These are phyloP conservation scores for Trichoderma oligosporum DNA, from an alignment of 2,329 filamentous ascomycete species.

Conservation along the genomic window DNA sequence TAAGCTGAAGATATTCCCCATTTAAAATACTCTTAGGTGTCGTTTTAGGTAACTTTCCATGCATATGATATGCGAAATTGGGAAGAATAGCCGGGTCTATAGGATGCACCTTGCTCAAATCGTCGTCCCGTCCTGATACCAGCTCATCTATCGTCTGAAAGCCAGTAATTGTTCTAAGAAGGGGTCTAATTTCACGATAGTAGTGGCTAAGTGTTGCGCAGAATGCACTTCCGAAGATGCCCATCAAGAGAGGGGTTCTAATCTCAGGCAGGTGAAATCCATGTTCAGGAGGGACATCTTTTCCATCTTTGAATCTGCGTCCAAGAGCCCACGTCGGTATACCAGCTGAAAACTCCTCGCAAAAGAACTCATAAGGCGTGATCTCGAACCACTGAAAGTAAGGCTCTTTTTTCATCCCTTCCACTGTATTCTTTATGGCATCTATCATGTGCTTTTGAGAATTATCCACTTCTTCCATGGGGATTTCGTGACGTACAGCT, in stretches of 20 bases:
- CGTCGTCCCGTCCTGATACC: conserved; percentile 76
- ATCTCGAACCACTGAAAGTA: conserved; percentile 99
- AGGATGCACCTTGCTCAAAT: conserved; percentile 87
- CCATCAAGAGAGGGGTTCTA: conserved; percentile 77
- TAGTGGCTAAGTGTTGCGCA: conserved; percentile 95
- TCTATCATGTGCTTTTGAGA: conserved; percentile 38
- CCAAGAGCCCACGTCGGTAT: conserved; percentile 95
- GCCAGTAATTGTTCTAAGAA: conserved; percentile 70
- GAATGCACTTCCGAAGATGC: conserved; percentile 95
- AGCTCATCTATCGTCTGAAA: conserved; percentile 75
- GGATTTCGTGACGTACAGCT: conserved; percentile 92
- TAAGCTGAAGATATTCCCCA: conserved; percentile 70
- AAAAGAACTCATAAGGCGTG: conserved; percentile 92
- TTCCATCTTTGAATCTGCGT: conserved; percentile 71
- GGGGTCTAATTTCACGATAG: conserved; percentile 85
- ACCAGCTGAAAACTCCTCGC: conserved; percentile 84
- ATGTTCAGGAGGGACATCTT: conserved; percentile 49
- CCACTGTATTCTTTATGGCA: conserved; percentile 35
- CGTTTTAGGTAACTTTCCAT: conserved; percentile 66
- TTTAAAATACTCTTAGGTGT: conserved; percentile 74
- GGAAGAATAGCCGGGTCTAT: conserved; percentile 89
- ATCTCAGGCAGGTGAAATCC: conserved; percentile 76
- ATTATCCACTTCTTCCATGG: conserved; percentile 45
- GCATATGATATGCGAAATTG: conserved; percentile 83
- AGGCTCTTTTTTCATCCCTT: conserved; percentile 59